Evolutionary conservation across 2,329 filamentous ascomycete species (phyloP).

Genomic region (Daldinia eschscholtzii): DNA sequence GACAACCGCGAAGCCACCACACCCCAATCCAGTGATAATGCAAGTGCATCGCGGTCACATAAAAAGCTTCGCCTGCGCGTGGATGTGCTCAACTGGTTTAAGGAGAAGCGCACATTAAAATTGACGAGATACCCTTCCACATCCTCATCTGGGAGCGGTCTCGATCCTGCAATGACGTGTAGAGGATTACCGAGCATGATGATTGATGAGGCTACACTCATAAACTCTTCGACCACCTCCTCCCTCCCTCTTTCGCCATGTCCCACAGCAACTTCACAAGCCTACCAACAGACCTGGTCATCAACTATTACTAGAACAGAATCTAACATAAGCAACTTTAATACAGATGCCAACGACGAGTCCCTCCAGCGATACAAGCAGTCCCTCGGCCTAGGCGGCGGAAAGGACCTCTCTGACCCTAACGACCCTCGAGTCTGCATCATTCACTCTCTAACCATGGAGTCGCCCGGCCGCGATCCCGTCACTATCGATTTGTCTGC

Average conservation of each 20-base stretch:
- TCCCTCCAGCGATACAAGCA: conserved; percentile 98
- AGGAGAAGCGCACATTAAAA: conserved; percentile 22
- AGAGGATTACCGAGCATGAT: conserved; percentile 42
- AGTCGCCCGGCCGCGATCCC: conserved; percentile 83
- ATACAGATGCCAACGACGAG: conserved; percentile 79
- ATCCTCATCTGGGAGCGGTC: conserved; percentile 39
- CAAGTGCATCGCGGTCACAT: background rate
- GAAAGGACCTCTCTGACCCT: conserved; percentile 78
- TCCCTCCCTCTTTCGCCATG: conserved; percentile 10
- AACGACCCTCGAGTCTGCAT: conserved; percentile 91
- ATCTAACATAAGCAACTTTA: conserved; percentile 42
- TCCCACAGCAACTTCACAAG: conserved; percentile 12
- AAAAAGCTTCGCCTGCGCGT: conserved; percentile 21
- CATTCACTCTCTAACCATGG: conserved; percentile 90
- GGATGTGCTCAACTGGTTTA: conserved; percentile 35
- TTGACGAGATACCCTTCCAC: conserved; percentile 24
- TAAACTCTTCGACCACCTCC: conserved; percentile 10
- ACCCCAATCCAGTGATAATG: conserved; percentile 1
- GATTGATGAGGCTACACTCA: conserved; percentile 19
- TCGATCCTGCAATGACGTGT: conserved; percentile 48
- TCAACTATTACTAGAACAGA: conserved; percentile 8
- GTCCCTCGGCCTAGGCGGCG: conserved; percentile 87
- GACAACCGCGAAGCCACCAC: conserved; percentile 15
- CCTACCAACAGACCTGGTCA: conserved; percentile 12
- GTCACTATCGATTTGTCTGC: conserved; percentile 89